phyloP scores from a whole-genome alignment of 1,139 yeast species.

The Hansenula sp. region DNA sequence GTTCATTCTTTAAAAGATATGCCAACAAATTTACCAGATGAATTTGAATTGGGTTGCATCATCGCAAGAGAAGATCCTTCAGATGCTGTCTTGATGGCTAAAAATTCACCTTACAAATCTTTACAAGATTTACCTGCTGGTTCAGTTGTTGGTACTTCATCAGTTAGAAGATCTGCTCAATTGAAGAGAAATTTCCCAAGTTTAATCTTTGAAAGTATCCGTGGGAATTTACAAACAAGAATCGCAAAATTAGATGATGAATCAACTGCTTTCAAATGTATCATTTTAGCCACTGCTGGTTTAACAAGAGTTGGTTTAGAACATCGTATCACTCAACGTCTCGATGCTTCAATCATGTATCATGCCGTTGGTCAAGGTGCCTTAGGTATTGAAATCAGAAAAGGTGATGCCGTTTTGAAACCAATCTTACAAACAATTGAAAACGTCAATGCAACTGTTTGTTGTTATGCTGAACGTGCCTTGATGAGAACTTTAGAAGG shows the following conservation, averaged over 20 bases:
- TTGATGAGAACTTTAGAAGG: constrained; percentile 89
- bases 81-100: constrained; percentile 86
- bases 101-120: constrained; percentile 55
- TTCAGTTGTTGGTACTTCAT: constrained; percentile 88
- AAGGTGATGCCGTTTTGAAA: constrained; percentile 55
- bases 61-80: constrained; percentile 86
- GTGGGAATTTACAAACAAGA: constrained; percentile 89
- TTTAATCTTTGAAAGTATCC: constrained; percentile 66
- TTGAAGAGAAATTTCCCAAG: constrained; percentile 54
- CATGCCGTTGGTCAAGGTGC: constrained; percentile 99
- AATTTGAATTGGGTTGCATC: constrained; percentile 85
- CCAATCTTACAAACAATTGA: constrained; percentile 61
- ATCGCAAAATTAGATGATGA: constrained; percentile 71
- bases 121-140: constrained; percentile 80
- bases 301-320: constrained; percentile 68
- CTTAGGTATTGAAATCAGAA: constrained; percentile 83
- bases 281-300: constrained; percentile 92
- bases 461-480: constrained; percentile 90
- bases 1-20: constrained; percentile 94
- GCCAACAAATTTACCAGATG: constrained; percentile 90
- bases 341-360: constrained; percentile 83
- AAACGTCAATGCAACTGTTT: constrained; percentile 61
- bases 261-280: constrained; percentile 65
- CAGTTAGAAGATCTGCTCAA: constrained; percentile 88
- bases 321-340: constrained; percentile 62